phyloP scores from a whole-genome alignment of 192 early-diverging fungal genomes.

The Pilobolus umbonatus region DNA sequence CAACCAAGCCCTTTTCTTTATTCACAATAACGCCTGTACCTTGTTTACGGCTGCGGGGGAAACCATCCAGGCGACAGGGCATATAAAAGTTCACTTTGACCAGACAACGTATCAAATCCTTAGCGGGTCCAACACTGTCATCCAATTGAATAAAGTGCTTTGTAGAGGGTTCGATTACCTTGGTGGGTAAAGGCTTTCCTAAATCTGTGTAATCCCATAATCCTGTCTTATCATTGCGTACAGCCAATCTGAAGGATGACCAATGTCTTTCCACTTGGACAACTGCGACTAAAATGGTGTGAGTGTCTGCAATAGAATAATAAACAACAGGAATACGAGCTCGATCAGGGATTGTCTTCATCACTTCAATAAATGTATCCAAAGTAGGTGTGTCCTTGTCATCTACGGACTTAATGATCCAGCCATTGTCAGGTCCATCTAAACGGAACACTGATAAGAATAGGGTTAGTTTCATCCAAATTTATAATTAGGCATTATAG shows the following conservation, averaged over 20 bases:
- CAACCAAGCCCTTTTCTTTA: conserved; percentile 70
- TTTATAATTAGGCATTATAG: not conserved
- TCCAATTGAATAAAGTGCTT: conserved; percentile 65
- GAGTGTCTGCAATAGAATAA: conserved; percentile 71
- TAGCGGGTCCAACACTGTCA: conserved; percentile 56
- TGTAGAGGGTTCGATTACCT: conserved; percentile 50
- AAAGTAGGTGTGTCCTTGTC: conserved; percentile 66
- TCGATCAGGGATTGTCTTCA: conserved; percentile 70
- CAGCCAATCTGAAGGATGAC: conserved; percentile 64
- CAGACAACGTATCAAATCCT: conserved; percentile 61
- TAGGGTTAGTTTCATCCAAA: not conserved
- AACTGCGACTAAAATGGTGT: conserved; percentile 63
- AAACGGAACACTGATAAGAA: conserved; percentile 54
- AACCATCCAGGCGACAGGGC: conserved; percentile 71
- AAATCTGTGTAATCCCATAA: conserved; percentile 72
- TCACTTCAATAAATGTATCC: conserved; percentile 70
- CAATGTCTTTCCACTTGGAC: conserved; percentile 72
- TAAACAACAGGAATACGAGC: conserved; percentile 74
- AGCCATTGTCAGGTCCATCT: conserved; percentile 65
- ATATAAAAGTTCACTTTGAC: conserved; percentile 69
- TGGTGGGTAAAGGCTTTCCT: conserved; percentile 54
- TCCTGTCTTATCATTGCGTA: conserved; percentile 68
- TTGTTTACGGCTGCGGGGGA: conserved; percentile 58
- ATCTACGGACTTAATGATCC: conserved; percentile 75
- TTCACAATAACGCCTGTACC: conserved; percentile 81